Conservation (phyloP, 75 land plant genomes). For the Sequoiadendron giganteum region DNA sequence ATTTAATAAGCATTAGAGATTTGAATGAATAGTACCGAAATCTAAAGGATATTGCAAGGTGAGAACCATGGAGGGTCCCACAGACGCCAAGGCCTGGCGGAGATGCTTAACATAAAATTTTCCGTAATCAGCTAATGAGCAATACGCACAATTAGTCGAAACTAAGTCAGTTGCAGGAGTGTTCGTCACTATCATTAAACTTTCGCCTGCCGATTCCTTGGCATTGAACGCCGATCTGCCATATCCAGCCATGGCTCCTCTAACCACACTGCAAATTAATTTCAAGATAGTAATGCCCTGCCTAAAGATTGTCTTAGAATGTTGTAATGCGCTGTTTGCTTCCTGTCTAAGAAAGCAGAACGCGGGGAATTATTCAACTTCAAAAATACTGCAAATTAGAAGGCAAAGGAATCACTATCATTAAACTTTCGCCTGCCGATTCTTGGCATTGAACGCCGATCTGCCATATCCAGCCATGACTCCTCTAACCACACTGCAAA, state of each 20-base stretch:
- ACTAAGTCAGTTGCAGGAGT: conserved; percentile 69
- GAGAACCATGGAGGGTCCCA: conserved; percentile 52
- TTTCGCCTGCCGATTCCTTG: neutral
- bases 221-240: neutral
- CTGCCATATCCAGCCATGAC: neutral
- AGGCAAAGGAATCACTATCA: conserved; percentile 35
- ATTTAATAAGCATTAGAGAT: too few species aligned
- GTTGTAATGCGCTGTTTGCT: neutral
- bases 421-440: neutral
- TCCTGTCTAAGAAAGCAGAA: neutral
- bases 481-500: neutral
- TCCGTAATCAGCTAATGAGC: conserved; percentile 48
- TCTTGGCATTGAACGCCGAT: neutral
- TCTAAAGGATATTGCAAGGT: conserved; percentile 70
- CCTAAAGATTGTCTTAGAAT: neutral
- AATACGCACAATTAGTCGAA: conserved; percentile 72
- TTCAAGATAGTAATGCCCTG: neutral
- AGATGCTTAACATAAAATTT: conserved; percentile 30
- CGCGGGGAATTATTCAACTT: neutral
- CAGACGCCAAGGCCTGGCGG: conserved; percentile 24
- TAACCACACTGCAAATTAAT: neutral
- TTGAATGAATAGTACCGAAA: neutral
- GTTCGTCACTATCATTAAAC: conserved; percentile 53
- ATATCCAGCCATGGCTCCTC: neutral
- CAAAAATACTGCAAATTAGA: neutral